Evolutionary conservation across 2,329 filamentous ascomycete genomes (phyloP).

Genomic region (Sporothrix globosa): DNA sequence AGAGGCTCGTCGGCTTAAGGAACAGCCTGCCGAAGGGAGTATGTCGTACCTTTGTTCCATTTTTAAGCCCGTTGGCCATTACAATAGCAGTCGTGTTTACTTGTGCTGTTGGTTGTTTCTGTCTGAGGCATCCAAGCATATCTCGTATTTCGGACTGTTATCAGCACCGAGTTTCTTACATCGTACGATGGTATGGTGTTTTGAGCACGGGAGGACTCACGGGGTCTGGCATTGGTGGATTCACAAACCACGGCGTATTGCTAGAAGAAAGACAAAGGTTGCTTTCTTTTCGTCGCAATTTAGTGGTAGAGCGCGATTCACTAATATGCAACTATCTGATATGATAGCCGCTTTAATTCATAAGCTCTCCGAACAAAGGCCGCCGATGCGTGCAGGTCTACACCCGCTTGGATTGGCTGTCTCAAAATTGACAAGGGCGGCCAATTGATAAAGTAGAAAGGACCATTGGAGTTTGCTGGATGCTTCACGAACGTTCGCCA

Average conservation of each 20-base stretch:
- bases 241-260: too few relatives aligned
- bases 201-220: too few relatives aligned
- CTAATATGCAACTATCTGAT: conserved; percentile 3
- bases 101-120: background rate
- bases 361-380: conserved; percentile 13
- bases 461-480: background rate
- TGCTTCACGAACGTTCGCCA: too few relatives aligned
- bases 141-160: too few relatives aligned
- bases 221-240: too few relatives aligned
- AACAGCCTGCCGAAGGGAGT: background rate
- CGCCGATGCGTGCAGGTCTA: background rate
- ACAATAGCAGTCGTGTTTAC: too few relatives aligned
- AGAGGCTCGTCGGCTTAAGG: conserved; percentile 6
- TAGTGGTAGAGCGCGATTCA: background rate
- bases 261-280: background rate
- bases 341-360: background rate
- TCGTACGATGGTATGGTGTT: too few relatives aligned
- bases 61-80: background rate
- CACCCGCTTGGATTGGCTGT: background rate
- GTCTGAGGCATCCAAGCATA: background rate
- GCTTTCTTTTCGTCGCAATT: background rate
- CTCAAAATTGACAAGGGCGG: background rate
- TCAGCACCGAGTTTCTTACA: too few relatives aligned
- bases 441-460: background rate
- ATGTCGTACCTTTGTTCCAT: background rate